Evolutionary conservation across 208 protist species (phyloP).

Genomic region (Tritrichomonas foetus): DNA sequence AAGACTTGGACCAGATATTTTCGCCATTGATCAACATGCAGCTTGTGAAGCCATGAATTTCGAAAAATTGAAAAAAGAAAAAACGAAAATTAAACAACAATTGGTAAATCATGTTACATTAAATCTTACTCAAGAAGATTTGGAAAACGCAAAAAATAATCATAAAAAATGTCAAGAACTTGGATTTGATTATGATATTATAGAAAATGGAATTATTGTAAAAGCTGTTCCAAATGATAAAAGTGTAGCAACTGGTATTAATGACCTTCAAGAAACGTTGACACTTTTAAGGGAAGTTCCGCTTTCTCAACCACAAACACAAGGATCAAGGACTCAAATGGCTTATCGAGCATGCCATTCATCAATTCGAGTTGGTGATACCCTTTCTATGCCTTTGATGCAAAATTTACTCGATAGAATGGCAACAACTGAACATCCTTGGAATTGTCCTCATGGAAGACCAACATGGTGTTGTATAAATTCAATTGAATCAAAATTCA

Average conservation of each 20-base stretch:
- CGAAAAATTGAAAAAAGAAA: slow-evolving; percentile 1
- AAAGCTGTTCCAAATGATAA: neutral
- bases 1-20: neutral
- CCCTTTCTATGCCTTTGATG: neutral
- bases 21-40: slow-evolving; percentile 11
- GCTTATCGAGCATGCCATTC: neutral
- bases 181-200: slow-evolving; percentile 28
- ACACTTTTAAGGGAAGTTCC: neutral
- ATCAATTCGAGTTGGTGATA: neutral
- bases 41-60: neutral
- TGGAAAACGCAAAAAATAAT: neutral
- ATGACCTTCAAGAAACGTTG: neutral
- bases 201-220: neutral
- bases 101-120: neutral
- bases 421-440: neutral
- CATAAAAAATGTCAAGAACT: neutral
- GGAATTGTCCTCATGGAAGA: slow-evolving; percentile 33
- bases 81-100: neutral
- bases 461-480: neutral
- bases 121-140: neutral
- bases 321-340: neutral
- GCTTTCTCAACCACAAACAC: neutral
- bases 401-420: neutral
- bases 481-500: too few species aligned
- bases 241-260: neutral